Conservation (phyloP, 371 early-diverging fungal genomes). For the Apophysomyces sp. region DNA sequence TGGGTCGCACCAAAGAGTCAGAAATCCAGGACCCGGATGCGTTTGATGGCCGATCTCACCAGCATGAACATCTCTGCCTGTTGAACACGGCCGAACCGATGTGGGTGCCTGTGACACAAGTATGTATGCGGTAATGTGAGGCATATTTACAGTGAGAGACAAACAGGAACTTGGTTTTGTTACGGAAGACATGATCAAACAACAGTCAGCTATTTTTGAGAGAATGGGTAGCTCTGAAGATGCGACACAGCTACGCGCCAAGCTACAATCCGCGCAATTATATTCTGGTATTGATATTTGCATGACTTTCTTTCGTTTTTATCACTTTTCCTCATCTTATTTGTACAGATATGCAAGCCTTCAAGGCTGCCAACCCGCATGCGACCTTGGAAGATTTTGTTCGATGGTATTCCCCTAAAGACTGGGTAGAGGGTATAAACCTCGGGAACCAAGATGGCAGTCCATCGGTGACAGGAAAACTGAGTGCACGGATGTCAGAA, state of each 20-base stretch:
- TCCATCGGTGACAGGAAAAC: conserved; percentile 4
- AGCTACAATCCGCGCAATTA: conserved; percentile 79
- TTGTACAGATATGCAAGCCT: conserved; percentile 70
- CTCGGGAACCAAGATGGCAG: conserved; percentile 36
- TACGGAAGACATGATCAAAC: conserved; percentile 89
- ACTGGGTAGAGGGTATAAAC: conserved; percentile 59
- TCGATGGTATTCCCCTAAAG: conserved; percentile 95
- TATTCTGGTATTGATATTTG: conserved; percentile 51
- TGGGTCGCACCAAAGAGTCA: conserved; percentile 11
- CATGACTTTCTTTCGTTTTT: not conserved
- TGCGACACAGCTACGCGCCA: conserved; percentile 74
- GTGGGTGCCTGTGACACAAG: conserved; percentile 74
- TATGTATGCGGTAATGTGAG: conserved; percentile 12
- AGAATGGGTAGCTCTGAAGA: conserved; percentile 71
- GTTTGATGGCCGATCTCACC: conserved; percentile 28
- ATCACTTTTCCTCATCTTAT: not conserved
- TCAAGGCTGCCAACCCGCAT: conserved; percentile 87
- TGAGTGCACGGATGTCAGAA: conserved; percentile 82
- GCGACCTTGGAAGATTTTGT: conserved; percentile 86
- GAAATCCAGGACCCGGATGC: conserved; percentile 27
- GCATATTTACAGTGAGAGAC: not conserved
- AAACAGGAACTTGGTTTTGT: conserved; percentile 72
- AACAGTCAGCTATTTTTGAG: conserved; percentile 77
- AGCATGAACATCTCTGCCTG: conserved; percentile 28
- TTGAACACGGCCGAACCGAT: conserved; percentile 59